phyloP scores from a whole-genome alignment of 176 grass and related monocot genomes.

The Chrysopogon serrulatus region DNA sequence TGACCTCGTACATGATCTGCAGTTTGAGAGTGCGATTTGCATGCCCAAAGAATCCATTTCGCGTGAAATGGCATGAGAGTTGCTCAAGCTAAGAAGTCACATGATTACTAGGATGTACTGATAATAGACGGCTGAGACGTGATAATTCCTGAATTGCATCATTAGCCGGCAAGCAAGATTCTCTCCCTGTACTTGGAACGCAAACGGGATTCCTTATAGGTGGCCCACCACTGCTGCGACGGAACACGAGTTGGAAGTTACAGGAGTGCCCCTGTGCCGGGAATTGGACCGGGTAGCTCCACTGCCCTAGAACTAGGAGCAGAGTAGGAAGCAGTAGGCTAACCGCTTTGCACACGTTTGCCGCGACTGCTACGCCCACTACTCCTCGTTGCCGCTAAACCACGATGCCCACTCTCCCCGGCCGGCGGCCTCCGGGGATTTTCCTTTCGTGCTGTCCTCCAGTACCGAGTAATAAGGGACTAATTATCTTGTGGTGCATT shows the following conservation, averaged over 20 bases:
- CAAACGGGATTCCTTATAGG: slow-evolving; percentile 20
- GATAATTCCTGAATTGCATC: neutral
- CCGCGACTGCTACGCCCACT: slow-evolving; percentile 34
- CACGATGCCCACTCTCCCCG: slow-evolving; percentile 17
- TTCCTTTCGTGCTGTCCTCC: neutral
- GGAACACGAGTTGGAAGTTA: neutral
- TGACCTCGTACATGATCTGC: neutral
- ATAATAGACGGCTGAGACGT: neutral
- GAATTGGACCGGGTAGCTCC: neutral
- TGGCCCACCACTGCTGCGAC: slow-evolving; percentile 14
- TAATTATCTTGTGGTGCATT: too few relatives aligned
- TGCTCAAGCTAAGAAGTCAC: neutral
- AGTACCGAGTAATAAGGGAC: neutral
- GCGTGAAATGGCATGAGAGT: neutral
- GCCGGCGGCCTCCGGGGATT: neutral
- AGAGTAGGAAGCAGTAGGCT: slow-evolving; percentile 32
- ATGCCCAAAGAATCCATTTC: neutral
- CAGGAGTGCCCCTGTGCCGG: neutral
- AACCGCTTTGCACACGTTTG: slow-evolving; percentile 45
- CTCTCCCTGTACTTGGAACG: slow-evolving; percentile 14
- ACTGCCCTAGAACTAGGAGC: slow-evolving; percentile 24
- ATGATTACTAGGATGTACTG: neutral
- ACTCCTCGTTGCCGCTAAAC: neutral
- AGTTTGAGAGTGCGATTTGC: neutral
- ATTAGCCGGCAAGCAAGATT: slow-evolving; percentile 23